A percentile compares a stretch with the other conserved stretches of the same genome.
Conservation (phyloP, 768 basidiomycete species). For the Termitomyces sp. region DNA sequence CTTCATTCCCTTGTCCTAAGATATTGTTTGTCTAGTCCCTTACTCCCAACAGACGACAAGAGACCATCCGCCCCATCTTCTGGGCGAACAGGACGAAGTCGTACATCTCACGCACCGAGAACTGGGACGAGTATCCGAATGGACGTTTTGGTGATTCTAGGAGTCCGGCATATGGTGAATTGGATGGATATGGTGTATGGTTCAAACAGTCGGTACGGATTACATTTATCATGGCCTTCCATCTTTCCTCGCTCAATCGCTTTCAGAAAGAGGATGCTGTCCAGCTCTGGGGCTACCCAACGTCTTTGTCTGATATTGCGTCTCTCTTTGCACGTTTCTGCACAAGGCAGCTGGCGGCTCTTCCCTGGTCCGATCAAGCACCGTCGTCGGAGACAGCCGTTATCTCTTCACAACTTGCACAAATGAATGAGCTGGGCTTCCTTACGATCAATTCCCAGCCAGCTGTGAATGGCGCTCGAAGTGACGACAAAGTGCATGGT, state of each 20-base stretch:
- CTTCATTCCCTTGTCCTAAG: slow-evolving; percentile 10
- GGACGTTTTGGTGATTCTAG: slow-evolving; percentile 97
- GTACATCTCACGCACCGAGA: slow-evolving; percentile 92
- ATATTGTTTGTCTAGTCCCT: slow-evolving; percentile 53
- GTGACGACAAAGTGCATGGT: slow-evolving; percentile 80
- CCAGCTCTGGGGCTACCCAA: slow-evolving; percentile 84
- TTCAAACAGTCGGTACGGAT: slow-evolving; percentile 75
- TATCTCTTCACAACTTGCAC: slow-evolving; percentile 73
- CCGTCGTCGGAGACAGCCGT: slow-evolving; percentile 77
- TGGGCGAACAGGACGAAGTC: slow-evolving; percentile 97
- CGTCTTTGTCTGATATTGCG: slow-evolving; percentile 56
- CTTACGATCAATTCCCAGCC: slow-evolving; percentile 97
- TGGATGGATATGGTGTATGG: slow-evolving; percentile 93
- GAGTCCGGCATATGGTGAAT: slow-evolving; percentile 95
- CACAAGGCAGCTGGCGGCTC: slow-evolving; percentile 56
- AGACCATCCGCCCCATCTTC: slow-evolving; percentile 96
- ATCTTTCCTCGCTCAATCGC: slow-evolving; percentile 4
- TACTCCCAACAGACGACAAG: slow-evolving; percentile 85
- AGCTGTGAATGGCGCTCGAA: slow-evolving; percentile 84
- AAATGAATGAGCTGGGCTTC: slow-evolving; percentile 89
- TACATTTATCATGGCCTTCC: not conserved
- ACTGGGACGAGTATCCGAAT: slow-evolving; percentile 99
- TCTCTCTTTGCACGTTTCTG: slow-evolving; percentile 85
- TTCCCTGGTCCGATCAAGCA: slow-evolving; percentile 95
- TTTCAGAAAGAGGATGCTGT: slow-evolving; percentile 79